phyloP scores from a whole-genome alignment of 305 asterid genomes.

The Fraxinus latifolia region DNA sequence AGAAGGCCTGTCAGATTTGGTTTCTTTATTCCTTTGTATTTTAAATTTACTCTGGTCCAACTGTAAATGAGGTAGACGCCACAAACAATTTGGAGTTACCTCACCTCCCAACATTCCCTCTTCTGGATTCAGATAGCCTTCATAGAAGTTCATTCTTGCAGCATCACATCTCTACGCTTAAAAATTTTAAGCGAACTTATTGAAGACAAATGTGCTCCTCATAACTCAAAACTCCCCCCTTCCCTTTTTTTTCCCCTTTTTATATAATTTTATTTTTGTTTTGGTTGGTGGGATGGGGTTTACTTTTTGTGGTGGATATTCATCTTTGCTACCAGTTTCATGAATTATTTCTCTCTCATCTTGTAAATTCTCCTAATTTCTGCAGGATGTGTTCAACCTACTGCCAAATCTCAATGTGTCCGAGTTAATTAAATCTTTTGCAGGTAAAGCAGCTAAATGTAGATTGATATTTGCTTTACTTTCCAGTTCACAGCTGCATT shows the following conservation, averaged over 20 bases:
- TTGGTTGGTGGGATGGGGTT: background rate
- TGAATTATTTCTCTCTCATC: background rate
- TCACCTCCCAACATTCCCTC: background rate
- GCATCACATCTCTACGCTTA: background rate
- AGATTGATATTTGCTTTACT: background rate
- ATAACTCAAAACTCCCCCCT: background rate
- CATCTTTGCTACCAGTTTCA: background rate
- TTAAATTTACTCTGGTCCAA: background rate
- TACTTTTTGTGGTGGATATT: background rate
- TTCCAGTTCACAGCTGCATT: background rate
- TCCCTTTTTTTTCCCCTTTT: too few species aligned
- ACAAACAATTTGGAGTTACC: background rate
- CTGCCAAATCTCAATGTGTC: constrained; percentile 81
- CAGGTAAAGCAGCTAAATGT: constrained; percentile 46
- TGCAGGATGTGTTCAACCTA: constrained; percentile 88
- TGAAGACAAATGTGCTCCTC: background rate
- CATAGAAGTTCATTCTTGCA: background rate
- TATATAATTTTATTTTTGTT: too few species aligned
- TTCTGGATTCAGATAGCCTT: background rate
- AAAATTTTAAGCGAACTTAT: background rate
- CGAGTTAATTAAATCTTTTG: constrained; percentile 75
- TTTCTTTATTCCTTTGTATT: background rate
- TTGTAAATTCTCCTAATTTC: constrained; percentile 17
- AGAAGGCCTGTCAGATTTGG: background rate
- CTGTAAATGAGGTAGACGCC: background rate